These are phyloP conservation scores for Astrephomene gubernaculifera DNA, from an alignment of 139 green algal genomes.

Conservation along the genomic window DNA sequence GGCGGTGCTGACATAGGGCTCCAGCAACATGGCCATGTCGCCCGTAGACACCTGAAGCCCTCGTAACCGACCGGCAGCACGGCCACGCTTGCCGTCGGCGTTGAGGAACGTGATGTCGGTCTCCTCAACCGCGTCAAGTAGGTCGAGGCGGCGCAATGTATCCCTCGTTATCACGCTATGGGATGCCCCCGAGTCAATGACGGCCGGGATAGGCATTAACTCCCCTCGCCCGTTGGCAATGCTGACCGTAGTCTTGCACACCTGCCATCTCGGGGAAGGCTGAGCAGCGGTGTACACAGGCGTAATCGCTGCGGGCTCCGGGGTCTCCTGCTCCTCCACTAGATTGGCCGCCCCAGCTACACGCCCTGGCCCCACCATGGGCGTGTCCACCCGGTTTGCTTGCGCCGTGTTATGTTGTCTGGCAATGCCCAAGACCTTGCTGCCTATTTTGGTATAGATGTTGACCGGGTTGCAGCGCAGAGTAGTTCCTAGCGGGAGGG, in stretches of 20 bases:
- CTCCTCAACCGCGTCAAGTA: not conserved
- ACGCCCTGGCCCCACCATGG: too few species aligned
- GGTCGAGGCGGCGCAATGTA: not conserved
- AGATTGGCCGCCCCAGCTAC: too few species aligned
- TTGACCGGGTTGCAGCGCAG: not conserved
- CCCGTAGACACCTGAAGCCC: not conserved
- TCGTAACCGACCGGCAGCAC: not conserved
- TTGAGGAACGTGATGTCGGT: not conserved
- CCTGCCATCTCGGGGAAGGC: not conserved
- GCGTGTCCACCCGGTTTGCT: not conserved
- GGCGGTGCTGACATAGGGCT: not conserved
- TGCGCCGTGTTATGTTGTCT: not conserved
- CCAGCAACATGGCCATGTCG: not conserved
- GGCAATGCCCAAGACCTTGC: not conserved
- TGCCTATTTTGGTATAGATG: slow-evolving; percentile 14
- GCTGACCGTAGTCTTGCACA: not conserved
- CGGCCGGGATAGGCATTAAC: not conserved
- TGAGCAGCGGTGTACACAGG: too few species aligned
- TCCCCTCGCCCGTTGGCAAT: not conserved
- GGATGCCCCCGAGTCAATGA: not conserved
- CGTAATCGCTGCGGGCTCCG: not conserved
- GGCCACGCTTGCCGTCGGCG: not conserved
- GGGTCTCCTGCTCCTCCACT: too few species aligned
- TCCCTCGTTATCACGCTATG: not conserved
- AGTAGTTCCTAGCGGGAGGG: not conserved